A percentile compares a stretch with the other conserved stretches of the same genome.
These are phyloP conservation scores for Schwanniomyces etchellsii DNA, from an alignment of 1,139 yeast genomes.

Conservation along the genomic window DNA sequence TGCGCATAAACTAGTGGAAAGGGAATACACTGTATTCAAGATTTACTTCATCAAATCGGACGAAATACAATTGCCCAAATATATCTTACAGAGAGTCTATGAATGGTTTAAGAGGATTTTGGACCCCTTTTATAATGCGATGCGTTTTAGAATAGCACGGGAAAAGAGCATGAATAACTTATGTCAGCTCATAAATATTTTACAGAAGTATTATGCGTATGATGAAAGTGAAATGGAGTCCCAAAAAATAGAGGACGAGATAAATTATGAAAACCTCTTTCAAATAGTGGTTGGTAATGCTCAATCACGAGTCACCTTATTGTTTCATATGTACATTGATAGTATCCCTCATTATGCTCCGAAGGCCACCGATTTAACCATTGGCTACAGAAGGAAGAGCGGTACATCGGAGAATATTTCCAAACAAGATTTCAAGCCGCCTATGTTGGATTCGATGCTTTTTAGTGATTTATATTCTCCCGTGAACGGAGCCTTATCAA, in stretches of 20 bases:
- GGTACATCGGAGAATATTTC: constrained; percentile 2
- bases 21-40: constrained; percentile 56
- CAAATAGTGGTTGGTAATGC: constrained; percentile 63
- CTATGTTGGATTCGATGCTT: constrained; percentile 30
- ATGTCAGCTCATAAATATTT: constrained; percentile 70
- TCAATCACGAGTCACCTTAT: constrained; percentile 73
- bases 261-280: constrained; percentile 14
- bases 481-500: constrained; percentile 60
- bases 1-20: constrained; percentile 52
- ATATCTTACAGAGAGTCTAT: constrained; percentile 13
- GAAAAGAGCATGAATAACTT: constrained; percentile 63
- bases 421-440: constrained; percentile 10
- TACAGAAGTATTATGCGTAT: constrained; percentile 64
- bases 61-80: constrained; percentile 4
- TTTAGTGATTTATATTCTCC: constrained; percentile 67
- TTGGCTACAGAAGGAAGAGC: constrained; percentile 41
- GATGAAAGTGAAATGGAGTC: constrained; percentile 36
- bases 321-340: constrained; percentile 70
- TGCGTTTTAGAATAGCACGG: constrained; percentile 60
- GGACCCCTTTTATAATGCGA: constrained; percentile 71
- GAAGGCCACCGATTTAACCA: constrained; percentile 57
- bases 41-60: constrained; percentile 36
- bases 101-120: constrained; percentile 57
- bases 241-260: constrained; percentile 13
- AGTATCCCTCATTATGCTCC: constrained; percentile 63